A percentile compares a stretch with the other conserved stretches of the same genome.
Evolutionary conservation across 129 eudicot species (phyloP).

Genomic region (Saussurea involucrata): DNA sequence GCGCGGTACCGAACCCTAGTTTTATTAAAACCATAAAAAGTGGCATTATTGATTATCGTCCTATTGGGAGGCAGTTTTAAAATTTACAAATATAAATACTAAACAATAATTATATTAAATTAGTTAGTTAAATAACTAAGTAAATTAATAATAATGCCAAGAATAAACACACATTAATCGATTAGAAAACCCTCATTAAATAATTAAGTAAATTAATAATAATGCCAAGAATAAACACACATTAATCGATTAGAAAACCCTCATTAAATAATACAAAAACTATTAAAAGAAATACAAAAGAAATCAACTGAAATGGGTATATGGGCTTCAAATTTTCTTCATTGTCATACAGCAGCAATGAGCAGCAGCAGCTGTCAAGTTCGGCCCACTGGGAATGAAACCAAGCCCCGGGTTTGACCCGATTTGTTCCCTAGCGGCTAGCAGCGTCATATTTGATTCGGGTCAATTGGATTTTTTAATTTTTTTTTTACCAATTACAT

Average conservation of each 20-base stretch:
- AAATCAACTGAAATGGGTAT: not conserved
- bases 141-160: no score
- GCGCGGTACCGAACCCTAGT: no score
- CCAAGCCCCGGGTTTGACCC: not conserved
- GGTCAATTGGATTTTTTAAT: not conserved
- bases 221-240: not conserved
- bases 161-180: not conserved
- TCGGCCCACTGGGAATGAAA: not conserved
- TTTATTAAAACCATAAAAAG: not conserved
- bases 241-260: not conserved
- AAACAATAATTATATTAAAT: no score
- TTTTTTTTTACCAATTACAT: not conserved
- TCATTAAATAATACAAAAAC: no score
- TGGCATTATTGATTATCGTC: no score
- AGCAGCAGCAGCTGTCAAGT: not conserved
- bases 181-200: not conserved
- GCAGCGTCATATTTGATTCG: not conserved
- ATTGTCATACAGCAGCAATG: no score
- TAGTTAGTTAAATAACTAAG: no score
- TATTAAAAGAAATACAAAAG: not conserved
- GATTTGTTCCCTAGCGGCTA: not conserved
- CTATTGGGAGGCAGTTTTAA: no score
- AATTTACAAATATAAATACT: no score
- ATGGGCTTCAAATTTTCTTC: not conserved
- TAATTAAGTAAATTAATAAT: no score